Percentiles rank a stretch among this genome's conserved stretches.
These are phyloP conservation scores for Leccinum aurantiacum DNA, from an alignment of 768 basidiomycete genomes.

Conservation along the genomic window DNA sequence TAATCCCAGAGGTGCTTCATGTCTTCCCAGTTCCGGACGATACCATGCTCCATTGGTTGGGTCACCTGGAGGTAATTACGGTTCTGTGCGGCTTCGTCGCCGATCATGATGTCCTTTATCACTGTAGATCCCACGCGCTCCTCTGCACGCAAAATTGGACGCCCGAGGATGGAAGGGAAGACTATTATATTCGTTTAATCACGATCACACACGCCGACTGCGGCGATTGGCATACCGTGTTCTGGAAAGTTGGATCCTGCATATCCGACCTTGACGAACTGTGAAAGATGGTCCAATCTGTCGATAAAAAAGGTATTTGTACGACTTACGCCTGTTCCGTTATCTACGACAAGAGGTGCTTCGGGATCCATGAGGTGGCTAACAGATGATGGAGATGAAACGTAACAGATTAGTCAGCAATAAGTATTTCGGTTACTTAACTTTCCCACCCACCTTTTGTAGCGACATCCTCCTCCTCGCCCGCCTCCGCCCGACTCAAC, in stretches of 20 bases:
- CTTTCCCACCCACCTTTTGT: neutral
- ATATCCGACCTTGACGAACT: slow-evolving; percentile 92
- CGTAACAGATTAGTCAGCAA: slow-evolving; percentile 11
- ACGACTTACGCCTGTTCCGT: slow-evolving; percentile 78
- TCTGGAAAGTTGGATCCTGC: slow-evolving; percentile 95
- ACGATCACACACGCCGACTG: neutral
- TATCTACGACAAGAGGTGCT: slow-evolving; percentile 76
- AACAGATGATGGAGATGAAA: neutral
- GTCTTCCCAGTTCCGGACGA: slow-evolving; percentile 98
- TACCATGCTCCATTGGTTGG: slow-evolving; percentile 99
- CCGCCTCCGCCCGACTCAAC: neutral
- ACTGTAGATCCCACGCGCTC: slow-evolving; percentile 83
- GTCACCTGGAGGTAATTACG: slow-evolving; percentile 95
- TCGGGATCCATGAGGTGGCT: slow-evolving; percentile 30
- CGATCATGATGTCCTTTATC: slow-evolving; percentile 98
- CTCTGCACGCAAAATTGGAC: slow-evolving; percentile 96
- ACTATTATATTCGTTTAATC: slow-evolving; percentile 44
- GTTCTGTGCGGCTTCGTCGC: slow-evolving; percentile 93
- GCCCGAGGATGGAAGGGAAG: slow-evolving; percentile 95
- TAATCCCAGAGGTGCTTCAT: slow-evolving; percentile 99
- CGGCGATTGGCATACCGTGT: slow-evolving; percentile 57
- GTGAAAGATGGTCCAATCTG: slow-evolving; percentile 11
- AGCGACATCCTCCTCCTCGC: neutral
- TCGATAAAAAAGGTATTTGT: neutral
- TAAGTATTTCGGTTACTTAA: neutral